Evolutionary conservation across 495 filamentous ascomycete species (phyloP).

Genomic region (Aspergillus ellipticus): DNA sequence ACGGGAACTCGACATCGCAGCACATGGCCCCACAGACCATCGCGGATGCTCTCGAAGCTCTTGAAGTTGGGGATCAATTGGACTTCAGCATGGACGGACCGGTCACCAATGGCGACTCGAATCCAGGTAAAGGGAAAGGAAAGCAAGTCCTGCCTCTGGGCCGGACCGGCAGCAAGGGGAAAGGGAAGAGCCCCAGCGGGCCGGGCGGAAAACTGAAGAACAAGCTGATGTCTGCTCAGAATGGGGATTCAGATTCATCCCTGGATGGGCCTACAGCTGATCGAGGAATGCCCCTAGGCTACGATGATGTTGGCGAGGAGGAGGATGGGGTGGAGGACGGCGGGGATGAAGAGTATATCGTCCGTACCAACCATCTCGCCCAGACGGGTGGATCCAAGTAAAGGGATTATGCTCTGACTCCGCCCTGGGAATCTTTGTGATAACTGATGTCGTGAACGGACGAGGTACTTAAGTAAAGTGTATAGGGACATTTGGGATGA

Average conservation of each 20-base stretch:
- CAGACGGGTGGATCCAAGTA: conserved; percentile 11
- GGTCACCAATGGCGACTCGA: conserved; percentile 30
- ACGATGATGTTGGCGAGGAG: conserved; percentile 33
- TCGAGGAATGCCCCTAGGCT: conserved; percentile 9
- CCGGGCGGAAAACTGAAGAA: conserved; percentile 52
- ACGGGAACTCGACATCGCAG: conserved; percentile 18
- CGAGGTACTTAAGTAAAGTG: not conserved
- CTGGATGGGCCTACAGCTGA: conserved; percentile 23
- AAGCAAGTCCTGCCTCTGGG: conserved; percentile 27
- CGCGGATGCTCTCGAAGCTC: conserved; percentile 37
- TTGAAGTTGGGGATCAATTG: conserved; percentile 24
- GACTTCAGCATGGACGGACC: conserved; percentile 18
- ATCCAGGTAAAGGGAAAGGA: conserved; percentile 24
- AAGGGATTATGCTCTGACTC: not conserved
- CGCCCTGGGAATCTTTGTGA: not conserved
- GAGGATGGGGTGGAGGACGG: conserved; percentile 33
- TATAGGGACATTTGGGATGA: not conserved
- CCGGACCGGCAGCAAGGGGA: conserved; percentile 33
- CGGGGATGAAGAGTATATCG: conserved; percentile 49
- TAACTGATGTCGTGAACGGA: not conserved
- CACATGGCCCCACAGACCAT: conserved; percentile 31
- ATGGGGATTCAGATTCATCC: conserved; percentile 38
- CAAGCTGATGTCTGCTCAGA: conserved; percentile 24
- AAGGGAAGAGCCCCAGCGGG: conserved; percentile 27
- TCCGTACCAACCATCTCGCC: conserved; percentile 39